These are phyloP conservation scores for Silene latifolia DNA, from an alignment of 148 eudicot genomes.

Conservation along the genomic window DNA sequence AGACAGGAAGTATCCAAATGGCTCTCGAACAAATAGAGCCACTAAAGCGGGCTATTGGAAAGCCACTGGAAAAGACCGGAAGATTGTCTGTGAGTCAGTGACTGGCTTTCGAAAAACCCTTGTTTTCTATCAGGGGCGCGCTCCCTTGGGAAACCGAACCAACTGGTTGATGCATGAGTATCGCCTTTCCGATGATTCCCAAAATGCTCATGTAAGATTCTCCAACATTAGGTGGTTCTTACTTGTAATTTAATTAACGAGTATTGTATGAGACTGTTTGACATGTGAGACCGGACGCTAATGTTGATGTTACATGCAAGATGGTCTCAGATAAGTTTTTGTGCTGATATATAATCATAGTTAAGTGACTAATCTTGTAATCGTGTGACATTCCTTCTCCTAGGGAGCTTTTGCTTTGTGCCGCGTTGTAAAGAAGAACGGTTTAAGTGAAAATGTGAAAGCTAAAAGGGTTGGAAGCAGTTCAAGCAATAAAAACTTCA, in stretches of 20 bases:
- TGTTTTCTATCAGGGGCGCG: conserved; percentile 83
- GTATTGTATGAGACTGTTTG: not conserved
- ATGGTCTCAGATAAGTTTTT: too few relatives aligned
- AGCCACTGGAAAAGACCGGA: conserved; percentile 90
- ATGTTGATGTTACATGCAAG: too few relatives aligned
- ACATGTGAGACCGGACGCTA: not conserved
- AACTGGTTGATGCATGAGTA: conserved; percentile 95
- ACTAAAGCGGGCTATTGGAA: conserved; percentile 91
- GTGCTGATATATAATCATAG: not conserved
- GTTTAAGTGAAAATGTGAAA: conserved; percentile 34
- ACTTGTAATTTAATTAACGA: too few relatives aligned
- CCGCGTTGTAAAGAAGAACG: conserved; percentile 62
- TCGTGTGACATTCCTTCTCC: conserved; percentile 10
- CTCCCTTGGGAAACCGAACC: conserved; percentile 75
- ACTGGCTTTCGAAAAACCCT: conserved; percentile 75
- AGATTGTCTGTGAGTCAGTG: conserved; percentile 51
- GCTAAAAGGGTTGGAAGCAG: conserved; percentile 38
- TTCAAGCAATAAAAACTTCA: conserved; percentile 28
- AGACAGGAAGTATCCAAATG: conserved; percentile 81
- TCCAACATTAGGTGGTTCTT: not conserved
- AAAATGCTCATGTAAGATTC: conserved; percentile 50
- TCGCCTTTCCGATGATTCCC: conserved; percentile 67
- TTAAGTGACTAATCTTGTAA: conserved; percentile 5
- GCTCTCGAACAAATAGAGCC: conserved; percentile 80
- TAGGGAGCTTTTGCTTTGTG: conserved; percentile 78